phyloP scores from a whole-genome alignment of 768 basidiomycete genomes.

The Coprinellus micaceus region DNA sequence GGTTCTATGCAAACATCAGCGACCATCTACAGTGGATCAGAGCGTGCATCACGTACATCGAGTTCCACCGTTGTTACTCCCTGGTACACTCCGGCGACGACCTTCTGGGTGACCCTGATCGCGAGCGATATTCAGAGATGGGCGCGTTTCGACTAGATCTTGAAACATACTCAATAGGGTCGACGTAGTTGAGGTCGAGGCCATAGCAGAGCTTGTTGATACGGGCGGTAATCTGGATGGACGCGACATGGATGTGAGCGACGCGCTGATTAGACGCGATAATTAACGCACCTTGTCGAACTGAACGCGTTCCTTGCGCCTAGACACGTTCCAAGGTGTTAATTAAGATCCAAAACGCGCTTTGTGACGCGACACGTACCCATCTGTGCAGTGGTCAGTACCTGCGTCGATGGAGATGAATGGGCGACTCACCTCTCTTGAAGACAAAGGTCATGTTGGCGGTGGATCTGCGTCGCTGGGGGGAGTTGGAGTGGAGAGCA shows the following conservation, averaged over 20 bases:
- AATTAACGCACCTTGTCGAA: slow-evolving; percentile 75
- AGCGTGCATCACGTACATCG: slow-evolving; percentile 57
- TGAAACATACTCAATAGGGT: slow-evolving; percentile 78
- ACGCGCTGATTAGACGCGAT: slow-evolving; percentile 5
- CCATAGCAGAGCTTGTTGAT: slow-evolving; percentile 94
- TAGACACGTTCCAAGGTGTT: slow-evolving; percentile 22
- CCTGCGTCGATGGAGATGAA: background rate
- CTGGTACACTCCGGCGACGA: slow-evolving; percentile 88
- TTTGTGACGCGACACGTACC: slow-evolving; percentile 43
- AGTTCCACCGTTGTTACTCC: slow-evolving; percentile 97
- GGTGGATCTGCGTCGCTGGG: background rate
- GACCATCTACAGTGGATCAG: background rate
- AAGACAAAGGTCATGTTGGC: slow-evolving; percentile 21
- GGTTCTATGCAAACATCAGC: slow-evolving; percentile 55
- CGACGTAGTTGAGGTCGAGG: slow-evolving; percentile 86
- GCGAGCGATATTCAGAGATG: background rate
- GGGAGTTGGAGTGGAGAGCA: background rate
- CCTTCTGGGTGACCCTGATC: slow-evolving; percentile 82
- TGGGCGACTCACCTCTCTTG: slow-evolving; percentile 35
- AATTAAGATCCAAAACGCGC: slow-evolving; percentile 25
- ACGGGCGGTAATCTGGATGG: slow-evolving; percentile 72
- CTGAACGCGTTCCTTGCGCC: slow-evolving; percentile 87
- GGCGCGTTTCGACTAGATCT: background rate
- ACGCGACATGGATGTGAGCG: slow-evolving; percentile 15
- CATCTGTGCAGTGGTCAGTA: slow-evolving; percentile 32